Percentiles rank a stretch among this genome's conserved stretches.
Evolutionary conservation across 2,329 filamentous ascomycete genomes (phyloP).

Genomic region (Ramularia endophylla): DNA sequence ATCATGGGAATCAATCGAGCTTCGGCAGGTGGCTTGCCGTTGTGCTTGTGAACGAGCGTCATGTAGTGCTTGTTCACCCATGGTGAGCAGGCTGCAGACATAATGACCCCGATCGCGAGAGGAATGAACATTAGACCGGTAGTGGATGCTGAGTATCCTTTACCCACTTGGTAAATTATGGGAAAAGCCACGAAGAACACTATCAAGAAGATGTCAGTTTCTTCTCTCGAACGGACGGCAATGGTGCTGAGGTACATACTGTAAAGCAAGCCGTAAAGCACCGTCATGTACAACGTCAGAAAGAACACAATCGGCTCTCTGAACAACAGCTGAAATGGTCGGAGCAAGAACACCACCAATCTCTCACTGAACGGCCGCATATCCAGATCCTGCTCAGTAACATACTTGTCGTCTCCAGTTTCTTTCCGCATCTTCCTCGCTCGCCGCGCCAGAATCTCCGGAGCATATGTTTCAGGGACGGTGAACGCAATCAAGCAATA

Average conservation of each 20-base stretch:
- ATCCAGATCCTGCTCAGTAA: conserved; percentile 78
- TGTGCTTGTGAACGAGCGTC: conserved; percentile 53
- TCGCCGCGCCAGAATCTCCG: conserved; percentile 63
- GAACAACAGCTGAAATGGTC: conserved; percentile 82
- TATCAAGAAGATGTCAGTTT: conserved; percentile 57
- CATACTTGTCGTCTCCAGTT: conserved; percentile 60
- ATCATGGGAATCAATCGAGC: conserved; percentile 68
- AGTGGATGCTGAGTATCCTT: conserved; percentile 71
- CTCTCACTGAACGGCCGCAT: conserved; percentile 62
- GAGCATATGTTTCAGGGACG: conserved; percentile 85
- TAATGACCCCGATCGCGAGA: conserved; percentile 23
- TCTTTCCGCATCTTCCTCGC: conserved; percentile 66
- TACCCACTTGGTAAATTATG: conserved; percentile 68
- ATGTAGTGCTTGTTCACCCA: conserved; percentile 79
- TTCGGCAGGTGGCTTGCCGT: conserved; percentile 71
- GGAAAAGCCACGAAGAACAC: conserved; percentile 68
- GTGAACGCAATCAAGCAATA: conserved; percentile 78
- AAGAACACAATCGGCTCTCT: conserved; percentile 78
- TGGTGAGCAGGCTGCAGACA: conserved; percentile 40
- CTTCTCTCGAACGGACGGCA: background rate
- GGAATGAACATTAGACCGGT: conserved; percentile 60
- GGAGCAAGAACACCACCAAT: conserved; percentile 66
- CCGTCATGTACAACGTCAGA: conserved; percentile 64
- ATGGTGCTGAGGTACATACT: conserved; percentile 3
- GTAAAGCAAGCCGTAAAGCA: conserved; percentile 19